phyloP scores from a whole-genome alignment of 2,329 filamentous ascomycete species.

The Aspergillus japonicus region DNA sequence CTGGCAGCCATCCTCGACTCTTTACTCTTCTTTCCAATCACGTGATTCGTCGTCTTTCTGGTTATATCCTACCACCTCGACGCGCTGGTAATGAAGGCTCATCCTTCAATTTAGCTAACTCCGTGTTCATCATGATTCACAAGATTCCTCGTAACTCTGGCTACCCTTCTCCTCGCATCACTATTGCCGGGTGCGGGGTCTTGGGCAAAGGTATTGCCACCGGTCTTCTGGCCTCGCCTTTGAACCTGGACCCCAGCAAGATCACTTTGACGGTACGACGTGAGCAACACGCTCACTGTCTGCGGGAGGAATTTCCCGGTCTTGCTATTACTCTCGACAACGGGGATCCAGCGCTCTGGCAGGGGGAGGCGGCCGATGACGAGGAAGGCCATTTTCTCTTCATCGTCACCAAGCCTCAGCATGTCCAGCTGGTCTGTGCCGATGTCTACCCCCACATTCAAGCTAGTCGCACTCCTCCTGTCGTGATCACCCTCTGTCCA shows the following conservation, averaged over 20 bases:
- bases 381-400: not conserved
- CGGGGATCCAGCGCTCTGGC: not conserved
- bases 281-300: not conserved
- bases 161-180: not conserved
- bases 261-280: not conserved
- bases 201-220: not conserved
- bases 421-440: not conserved
- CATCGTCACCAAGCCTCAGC: not conserved
- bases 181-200: not conserved
- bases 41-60: too few species aligned
- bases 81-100: too few species aligned
- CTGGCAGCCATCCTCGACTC: too few species aligned
- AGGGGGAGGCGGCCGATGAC: not conserved
- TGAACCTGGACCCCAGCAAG: not conserved
- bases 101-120: too few species aligned
- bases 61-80: too few species aligned
- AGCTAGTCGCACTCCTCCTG: not conserved
- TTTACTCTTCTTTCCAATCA: too few species aligned
- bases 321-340: not conserved
- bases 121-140: not conserved
- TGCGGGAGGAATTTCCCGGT: not conserved
- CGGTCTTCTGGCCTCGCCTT: not conserved
- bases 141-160: not conserved
- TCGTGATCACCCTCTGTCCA: not conserved
- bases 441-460: not conserved